phyloP scores from a whole-genome alignment of 2,329 filamentous ascomycete species.

The Corniculantispora saksenae region DNA sequence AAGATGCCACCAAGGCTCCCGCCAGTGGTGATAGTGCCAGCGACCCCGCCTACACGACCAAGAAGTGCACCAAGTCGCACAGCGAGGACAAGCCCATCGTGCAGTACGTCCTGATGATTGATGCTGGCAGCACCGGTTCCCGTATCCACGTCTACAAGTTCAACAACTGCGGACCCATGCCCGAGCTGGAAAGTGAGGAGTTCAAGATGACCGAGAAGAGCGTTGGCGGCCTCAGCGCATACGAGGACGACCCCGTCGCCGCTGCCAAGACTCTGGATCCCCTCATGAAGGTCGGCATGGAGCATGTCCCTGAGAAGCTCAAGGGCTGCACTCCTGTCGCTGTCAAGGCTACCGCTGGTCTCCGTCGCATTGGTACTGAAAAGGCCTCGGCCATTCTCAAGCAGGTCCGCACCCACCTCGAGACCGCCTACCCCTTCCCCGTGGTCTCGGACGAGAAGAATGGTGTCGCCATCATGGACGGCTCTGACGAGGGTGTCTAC shows the following conservation, averaged over 20 bases:
- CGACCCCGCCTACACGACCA: conserved; percentile 60
- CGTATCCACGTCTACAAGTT: conserved; percentile 97
- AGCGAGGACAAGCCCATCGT: conserved; percentile 89
- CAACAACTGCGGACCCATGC: conserved; percentile 70
- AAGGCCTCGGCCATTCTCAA: conserved; percentile 82
- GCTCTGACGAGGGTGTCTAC: conserved; percentile 94
- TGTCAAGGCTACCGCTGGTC: conserved; percentile 95
- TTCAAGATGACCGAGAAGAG: conserved; percentile 93
- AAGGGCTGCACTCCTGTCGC: conserved; percentile 91
- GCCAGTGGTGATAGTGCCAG: conserved; percentile 45
- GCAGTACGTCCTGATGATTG: conserved; percentile 98
- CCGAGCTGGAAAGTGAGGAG: conserved; percentile 87
- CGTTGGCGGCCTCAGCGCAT: conserved; percentile 83
- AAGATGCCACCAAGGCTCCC: conserved; percentile 12
- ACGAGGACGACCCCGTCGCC: conserved; percentile 79
- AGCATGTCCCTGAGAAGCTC: conserved; percentile 81
- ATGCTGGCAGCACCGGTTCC: conserved; percentile 95
- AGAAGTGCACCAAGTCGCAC: conserved; percentile 79
- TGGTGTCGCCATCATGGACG: conserved; percentile 96
- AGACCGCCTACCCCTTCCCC: conserved; percentile 90
- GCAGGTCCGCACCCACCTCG: conserved; percentile 79
- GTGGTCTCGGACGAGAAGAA: conserved; percentile 82
- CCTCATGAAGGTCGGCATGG: conserved; percentile 82
- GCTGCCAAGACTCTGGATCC: conserved; percentile 88
- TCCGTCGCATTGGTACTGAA: conserved; percentile 81